These are phyloP conservation scores for Flaveria trinervia DNA, from an alignment of 129 eudicot species.

Conservation along the genomic window DNA sequence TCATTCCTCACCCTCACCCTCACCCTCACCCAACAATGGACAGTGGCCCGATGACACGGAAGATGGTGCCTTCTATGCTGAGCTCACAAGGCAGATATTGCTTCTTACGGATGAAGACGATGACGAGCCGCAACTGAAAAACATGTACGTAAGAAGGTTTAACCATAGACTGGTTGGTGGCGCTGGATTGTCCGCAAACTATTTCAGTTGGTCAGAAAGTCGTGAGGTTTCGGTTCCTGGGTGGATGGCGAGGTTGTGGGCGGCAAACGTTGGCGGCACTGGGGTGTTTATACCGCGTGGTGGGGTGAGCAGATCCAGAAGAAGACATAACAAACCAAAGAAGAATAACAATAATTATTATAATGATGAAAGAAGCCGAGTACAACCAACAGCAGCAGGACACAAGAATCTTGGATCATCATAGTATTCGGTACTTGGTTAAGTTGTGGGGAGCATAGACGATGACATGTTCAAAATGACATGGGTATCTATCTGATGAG, in stretches of 20 bases:
- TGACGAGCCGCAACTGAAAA: slow-evolving; percentile 7
- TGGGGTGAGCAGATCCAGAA: slow-evolving; percentile 23
- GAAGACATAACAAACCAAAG: slow-evolving; percentile 46
- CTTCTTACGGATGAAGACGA: slow-evolving; percentile 59
- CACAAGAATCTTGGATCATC: slow-evolving; percentile 31
- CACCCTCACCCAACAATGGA: slow-evolving; percentile 26
- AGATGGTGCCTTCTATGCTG: slow-evolving; percentile 52
- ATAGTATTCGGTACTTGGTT: not conserved
- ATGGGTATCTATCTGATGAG: no score
- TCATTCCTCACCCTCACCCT: not conserved
- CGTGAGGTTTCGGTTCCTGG: slow-evolving; percentile 46
- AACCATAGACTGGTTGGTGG: not conserved
- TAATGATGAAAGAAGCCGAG: slow-evolving; percentile 28
- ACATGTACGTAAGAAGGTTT: not conserved
- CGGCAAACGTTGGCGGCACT: slow-evolving; percentile 49
- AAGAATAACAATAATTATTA: slow-evolving; percentile 33
- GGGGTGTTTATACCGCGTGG: slow-evolving; percentile 81
- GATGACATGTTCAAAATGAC: no score
- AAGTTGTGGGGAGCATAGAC: no score
- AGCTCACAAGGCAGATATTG: slow-evolving; percentile 60
- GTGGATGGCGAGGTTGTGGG: slow-evolving; percentile 61
- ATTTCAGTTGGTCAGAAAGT: slow-evolving; percentile 54
- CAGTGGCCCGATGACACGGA: slow-evolving; percentile 24
- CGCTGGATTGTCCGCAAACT: slow-evolving; percentile 29
- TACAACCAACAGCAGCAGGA: not conserved